phyloP scores from a whole-genome alignment of 83 land plant genomes.

The Picea engelmannii region DNA sequence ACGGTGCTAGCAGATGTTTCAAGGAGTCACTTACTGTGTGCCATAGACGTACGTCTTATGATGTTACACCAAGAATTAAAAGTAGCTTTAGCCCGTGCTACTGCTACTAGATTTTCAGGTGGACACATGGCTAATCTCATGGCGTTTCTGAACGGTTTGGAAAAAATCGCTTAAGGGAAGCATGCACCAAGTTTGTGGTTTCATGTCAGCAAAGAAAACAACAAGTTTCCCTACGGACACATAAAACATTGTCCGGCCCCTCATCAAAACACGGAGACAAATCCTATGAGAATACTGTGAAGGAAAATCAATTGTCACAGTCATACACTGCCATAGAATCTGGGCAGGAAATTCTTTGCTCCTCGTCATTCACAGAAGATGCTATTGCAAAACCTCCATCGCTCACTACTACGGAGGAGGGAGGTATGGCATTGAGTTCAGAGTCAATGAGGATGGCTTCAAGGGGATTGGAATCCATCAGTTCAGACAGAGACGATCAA shows the following conservation, averaged over 20 bases:
- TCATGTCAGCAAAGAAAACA: conserved; percentile 43
- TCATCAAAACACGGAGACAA: conserved; percentile 1
- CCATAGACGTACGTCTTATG: conserved; percentile 74
- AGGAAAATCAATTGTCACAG: background rate
- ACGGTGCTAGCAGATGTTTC: conserved; percentile 1
- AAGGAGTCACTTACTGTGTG: conserved; percentile 75
- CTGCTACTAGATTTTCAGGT: too few relatives aligned
- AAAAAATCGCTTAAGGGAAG: conserved; percentile 68
- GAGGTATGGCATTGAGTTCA: background rate
- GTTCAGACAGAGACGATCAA: conserved; percentile 34
- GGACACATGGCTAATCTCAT: conserved; percentile 54
- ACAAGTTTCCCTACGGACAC: background rate
- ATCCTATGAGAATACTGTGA: background rate
- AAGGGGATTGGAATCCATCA: conserved; percentile 25
- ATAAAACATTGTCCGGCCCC: background rate
- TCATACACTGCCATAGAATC: background rate
- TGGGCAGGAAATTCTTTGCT: background rate
- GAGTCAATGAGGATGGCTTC: background rate
- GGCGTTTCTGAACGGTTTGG: conserved; percentile 67
- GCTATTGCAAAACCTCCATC: background rate
- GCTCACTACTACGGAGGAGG: background rate
- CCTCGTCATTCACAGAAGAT: background rate
- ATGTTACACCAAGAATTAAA: too few relatives aligned
- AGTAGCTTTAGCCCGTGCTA: too few relatives aligned
- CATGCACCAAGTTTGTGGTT: conserved; percentile 58